Evolutionary conservation across 2,329 filamentous ascomycete species (phyloP).

Genomic region (Fusarium staphyleae): DNA sequence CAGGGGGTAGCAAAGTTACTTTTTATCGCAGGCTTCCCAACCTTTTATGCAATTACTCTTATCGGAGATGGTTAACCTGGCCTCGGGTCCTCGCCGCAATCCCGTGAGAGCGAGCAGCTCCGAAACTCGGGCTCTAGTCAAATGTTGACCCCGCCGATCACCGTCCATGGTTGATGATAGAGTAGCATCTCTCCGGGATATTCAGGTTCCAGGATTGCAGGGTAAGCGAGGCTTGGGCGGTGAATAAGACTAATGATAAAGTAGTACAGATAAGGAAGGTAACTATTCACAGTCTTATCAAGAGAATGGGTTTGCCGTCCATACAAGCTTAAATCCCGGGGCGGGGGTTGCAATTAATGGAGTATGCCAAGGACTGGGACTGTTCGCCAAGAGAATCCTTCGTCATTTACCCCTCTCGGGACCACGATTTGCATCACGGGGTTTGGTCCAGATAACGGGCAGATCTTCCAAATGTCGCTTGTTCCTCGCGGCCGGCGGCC

Average conservation of each 20-base stretch:
- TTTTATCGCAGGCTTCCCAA: too few relatives aligned
- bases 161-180: not conserved
- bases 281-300: not conserved
- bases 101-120: too few relatives aligned
- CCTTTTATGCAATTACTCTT: too few relatives aligned
- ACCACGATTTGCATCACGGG: not conserved
- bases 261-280: conserved; percentile 31
- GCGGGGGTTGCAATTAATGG: conserved; percentile 13
- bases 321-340: conserved; percentile 4
- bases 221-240: not conserved
- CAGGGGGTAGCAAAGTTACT: not conserved
- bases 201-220: too few relatives aligned
- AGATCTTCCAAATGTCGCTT: too few relatives aligned
- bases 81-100: too few relatives aligned
- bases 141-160: not conserved
- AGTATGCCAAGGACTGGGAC: conserved; percentile 16
- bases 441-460: not conserved
- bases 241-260: conserved; percentile 16
- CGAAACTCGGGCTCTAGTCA: not conserved
- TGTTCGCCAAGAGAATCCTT: conserved; percentile 1
- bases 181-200: not conserved
- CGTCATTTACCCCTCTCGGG: not conserved
- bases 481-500: too few relatives aligned
- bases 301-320: not conserved
- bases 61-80: too few relatives aligned